Base-by-base conservation (phyloP, 2,329 filamentous ascomycete genomes). In the Diplodia corticola region DNA sequence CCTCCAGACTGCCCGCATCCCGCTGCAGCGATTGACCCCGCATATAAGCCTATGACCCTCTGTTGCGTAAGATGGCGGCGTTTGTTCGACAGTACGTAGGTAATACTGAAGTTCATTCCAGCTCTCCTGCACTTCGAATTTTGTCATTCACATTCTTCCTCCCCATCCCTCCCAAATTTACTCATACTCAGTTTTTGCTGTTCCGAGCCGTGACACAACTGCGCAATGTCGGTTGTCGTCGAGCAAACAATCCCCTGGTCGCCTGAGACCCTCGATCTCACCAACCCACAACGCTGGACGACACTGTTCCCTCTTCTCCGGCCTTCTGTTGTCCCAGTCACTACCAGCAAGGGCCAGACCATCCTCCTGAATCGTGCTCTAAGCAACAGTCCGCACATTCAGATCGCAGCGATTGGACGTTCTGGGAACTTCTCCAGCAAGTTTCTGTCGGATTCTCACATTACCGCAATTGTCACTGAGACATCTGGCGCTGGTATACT, bases 221-320 rank as follows among this genome's bases (percentile, higher is more conserved):
- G 7, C 57, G 66, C n/a, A 30, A 77, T 77, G 76, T 70, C 75
- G 35, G 70, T 77, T n/a, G 72, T 76, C 20, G 75, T 77, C 44
- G 72, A 75, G 44, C 76, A 76, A 66, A 77, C 76, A 2, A 71
- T 76, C 17, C 76, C 76, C 2, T 77, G 76, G 67, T 64, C 69
- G 9, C 51, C 69, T 3, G 37, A 68, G 37, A 63, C 68, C 22
- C 70, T 77, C 17, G 73, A 76, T 44, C 70, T 75, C 35, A 68
- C 71, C 20, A 75, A 73, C 49, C 64, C 74, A 7, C 54, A 69
- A 12, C 69, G 76, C 64, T 77, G 76, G 76, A 74, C 70, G 60
- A 69, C 67, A 3, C 70, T 77, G 10, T 70, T 76, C 24, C 75
- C 76, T 40, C 70, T 77, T 2, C 70, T 77, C n/a, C 70, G 75